Evolutionary conservation across 257 asterid species (phyloP).

Genomic region (Cruciata laevipes): DNA sequence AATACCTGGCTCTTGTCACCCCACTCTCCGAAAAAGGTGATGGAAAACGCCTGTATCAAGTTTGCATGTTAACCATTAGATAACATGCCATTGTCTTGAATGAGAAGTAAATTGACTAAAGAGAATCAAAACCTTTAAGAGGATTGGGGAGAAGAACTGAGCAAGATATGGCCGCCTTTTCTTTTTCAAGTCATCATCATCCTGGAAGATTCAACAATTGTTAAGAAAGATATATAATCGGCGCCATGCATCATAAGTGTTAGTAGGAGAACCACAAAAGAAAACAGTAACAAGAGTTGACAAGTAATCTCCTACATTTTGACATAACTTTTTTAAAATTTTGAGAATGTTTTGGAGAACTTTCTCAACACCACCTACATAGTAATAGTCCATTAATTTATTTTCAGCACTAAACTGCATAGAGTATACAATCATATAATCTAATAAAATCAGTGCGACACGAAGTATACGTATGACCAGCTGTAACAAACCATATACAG

Average conservation of each 20-base stretch:
- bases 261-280: not conserved
- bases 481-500: not conserved
- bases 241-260: not conserved
- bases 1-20: slow-evolving; percentile 97
- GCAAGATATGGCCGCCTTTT: slow-evolving; percentile 62
- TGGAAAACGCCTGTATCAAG: slow-evolving; percentile 79
- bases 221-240: not conserved
- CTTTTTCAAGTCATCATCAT: slow-evolving; percentile 69
- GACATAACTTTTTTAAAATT: not conserved
- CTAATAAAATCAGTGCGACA: not conserved
- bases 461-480: not conserved
- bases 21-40: slow-evolving; percentile 98
- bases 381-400: not conserved
- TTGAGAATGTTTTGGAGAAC: not conserved
- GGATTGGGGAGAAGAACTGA: slow-evolving; percentile 87
- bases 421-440: not conserved
- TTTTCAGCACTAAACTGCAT: not conserved
- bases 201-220: slow-evolving; percentile 33
- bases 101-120: slow-evolving; percentile 7
- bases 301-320: not conserved
- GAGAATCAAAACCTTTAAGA: slow-evolving; percentile 56
- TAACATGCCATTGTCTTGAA: slow-evolving; percentile 17
- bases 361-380: not conserved
- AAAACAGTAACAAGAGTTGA: not conserved
- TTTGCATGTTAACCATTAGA: slow-evolving; percentile 5